Percentiles rank a stretch among this genome's conserved stretches.
Conservation (phyloP, 2,329 filamentous ascomycete species). For the Nakataea oryzae region DNA sequence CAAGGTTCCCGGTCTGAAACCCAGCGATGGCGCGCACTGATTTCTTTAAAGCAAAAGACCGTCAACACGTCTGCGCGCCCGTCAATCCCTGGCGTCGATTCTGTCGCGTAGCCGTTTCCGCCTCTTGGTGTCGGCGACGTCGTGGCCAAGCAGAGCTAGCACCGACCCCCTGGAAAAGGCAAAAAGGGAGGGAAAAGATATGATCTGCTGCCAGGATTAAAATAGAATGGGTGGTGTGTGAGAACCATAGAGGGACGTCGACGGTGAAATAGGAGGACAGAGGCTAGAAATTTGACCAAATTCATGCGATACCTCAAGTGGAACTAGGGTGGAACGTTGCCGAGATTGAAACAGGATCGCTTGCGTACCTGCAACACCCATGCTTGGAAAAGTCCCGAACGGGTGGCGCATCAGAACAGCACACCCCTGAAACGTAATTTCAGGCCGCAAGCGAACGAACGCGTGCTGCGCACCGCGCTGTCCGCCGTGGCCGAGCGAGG, state of each 20-base stretch:
- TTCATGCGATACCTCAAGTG: constrained; percentile 25
- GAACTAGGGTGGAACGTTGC: constrained; percentile 26
- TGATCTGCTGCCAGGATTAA: not conserved
- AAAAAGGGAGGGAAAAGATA: not conserved
- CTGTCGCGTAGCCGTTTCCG: not conserved
- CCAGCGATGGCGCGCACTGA: not conserved
- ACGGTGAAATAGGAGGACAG: constrained; percentile 10
- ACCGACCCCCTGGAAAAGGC: not conserved
- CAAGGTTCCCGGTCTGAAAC: not conserved
- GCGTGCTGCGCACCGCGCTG: not conserved
- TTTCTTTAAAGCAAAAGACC: constrained; percentile 1
- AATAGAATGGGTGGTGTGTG: not conserved
- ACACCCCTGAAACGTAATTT: constrained; percentile 5
- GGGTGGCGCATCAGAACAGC: constrained; percentile 3
- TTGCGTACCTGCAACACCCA: constrained; percentile 12
- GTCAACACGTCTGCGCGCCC: not conserved
- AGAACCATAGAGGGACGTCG: not conserved
- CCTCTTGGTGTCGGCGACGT: not conserved
- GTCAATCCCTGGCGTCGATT: not conserved
- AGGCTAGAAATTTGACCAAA: constrained; percentile 17
- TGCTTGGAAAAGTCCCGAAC: constrained; percentile 8
- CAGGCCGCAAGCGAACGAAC: not conserved
- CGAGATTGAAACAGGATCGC: constrained; percentile 26
- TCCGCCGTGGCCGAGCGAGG: not conserved
- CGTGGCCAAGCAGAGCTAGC: not conserved